phyloP scores from a whole-genome alignment of 2,329 filamentous ascomycete species.

The Cercospora zeina region DNA sequence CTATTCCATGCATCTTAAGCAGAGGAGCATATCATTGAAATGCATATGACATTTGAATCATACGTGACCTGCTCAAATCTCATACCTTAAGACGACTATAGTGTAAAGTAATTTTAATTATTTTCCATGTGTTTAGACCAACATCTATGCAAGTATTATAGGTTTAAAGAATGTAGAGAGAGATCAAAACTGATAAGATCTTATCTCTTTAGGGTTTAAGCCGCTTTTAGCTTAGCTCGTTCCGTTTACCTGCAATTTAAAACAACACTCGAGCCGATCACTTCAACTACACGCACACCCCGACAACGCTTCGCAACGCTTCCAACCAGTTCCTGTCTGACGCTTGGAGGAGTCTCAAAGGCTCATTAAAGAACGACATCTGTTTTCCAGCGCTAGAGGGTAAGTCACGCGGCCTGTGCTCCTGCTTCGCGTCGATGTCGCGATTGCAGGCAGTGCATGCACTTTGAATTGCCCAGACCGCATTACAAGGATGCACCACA shows the following conservation, averaged over 20 bases:
- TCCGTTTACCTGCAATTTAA: not conserved
- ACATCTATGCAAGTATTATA: not conserved
- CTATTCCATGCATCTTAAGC: too few species aligned
- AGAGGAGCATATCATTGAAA: too few species aligned
- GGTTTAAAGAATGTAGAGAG: not conserved
- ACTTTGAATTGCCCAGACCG: not conserved
- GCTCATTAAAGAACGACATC: too few species aligned
- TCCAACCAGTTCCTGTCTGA: not conserved
- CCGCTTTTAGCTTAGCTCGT: constrained; percentile 3
- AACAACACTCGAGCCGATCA: not conserved
- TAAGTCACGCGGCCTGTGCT: not conserved
- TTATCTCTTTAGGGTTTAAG: not conserved
- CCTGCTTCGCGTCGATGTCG: not conserved
- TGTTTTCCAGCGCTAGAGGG: not conserved
- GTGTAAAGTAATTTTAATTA: too few species aligned
- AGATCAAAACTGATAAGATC: not conserved
- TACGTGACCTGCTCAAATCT: too few species aligned
- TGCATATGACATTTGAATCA: too few species aligned
- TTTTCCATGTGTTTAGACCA: not conserved
- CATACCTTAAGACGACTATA: too few species aligned
- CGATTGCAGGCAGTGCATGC: not conserved
- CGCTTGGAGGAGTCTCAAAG: not conserved
- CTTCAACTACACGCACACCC: not conserved
- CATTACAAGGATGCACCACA: not conserved
- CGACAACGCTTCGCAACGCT: not conserved